Evolutionary conservation across 1,284 basidiomycete species (phyloP), one percentile per base, ranked within the genome.

Genomic region (Puccinia polysora): DNA sequence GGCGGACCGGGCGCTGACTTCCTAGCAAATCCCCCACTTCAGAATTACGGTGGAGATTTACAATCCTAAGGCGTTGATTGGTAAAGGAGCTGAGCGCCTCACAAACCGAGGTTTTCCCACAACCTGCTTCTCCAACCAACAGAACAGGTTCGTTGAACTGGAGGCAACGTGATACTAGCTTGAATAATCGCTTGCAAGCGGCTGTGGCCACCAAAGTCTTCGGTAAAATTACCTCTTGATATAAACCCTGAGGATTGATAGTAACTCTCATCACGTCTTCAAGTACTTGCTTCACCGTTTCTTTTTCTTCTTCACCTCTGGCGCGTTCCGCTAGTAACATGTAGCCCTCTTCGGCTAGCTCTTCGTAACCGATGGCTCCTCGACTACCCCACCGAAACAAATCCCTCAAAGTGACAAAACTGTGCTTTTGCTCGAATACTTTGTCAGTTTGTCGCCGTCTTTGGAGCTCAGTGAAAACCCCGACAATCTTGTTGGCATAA

Each of bases 31-130:
- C 96, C 7, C 95, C 91, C 0, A 95, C 96, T 81, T 99, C 96
- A n/a, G 95, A 98, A 79, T 97, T 98, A 80, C 97, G 94, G 80
- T 99, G 96, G 78, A 95, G 98, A 78, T 91, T 97, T 77, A 99
- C 86, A 6, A 86, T 84, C 75, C 89, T 83, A 18, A 99, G 83
- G 47, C 81, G 81, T 76, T 86, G 86, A 36, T 81, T 81, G 30
- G 86, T 82, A 2, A 87, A 86, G 58, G 86, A 83, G 0, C 94
- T 89, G 74, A 90, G 88, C 6, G 94, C 82, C 79, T 98, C 92
- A 78, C 95, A 97, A 25, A 97, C 89, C 0, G 93, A 95, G 0
- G 96, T 99, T 82, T 99, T 99, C 7, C 96, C 96, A 2, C 90
- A 90, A 30, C 96, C 96, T 0, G 96, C 98, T 81, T 98, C 95